A percentile compares a stretch with the other conserved stretches of the same genome.
These are phyloP conservation scores for Malus orientalis DNA, from an alignment of 306 rosid genomes.

Conservation along the genomic window DNA sequence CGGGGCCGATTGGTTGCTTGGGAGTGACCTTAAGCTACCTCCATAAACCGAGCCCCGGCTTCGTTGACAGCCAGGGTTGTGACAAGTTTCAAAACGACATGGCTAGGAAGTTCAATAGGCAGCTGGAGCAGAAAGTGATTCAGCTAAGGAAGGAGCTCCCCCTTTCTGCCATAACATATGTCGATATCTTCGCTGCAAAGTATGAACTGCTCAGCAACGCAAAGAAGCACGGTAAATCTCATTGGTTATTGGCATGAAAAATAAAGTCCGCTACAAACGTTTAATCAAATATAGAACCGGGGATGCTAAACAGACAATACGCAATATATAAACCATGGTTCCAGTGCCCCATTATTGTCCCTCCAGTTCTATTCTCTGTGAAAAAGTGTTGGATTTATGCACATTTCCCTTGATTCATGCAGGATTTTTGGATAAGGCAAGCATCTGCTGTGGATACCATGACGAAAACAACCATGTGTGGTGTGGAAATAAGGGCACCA, in stretches of 20 bases:
- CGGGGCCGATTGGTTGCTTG: conserved; percentile 78
- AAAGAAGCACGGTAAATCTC: conserved; percentile 36
- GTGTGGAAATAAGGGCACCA: conserved; percentile 45
- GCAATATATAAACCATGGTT: no score
- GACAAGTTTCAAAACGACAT: conserved; percentile 44
- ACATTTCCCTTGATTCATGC: neutral
- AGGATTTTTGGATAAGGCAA: conserved; percentile 51
- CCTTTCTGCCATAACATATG: conserved; percentile 51
- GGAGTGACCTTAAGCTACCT: conserved; percentile 32
- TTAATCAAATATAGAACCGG: no score
- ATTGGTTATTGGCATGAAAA: neutral
- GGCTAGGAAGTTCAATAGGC: conserved; percentile 54
- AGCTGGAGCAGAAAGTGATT: conserved; percentile 36
- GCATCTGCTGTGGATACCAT: conserved; percentile 72
- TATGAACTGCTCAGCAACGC: conserved; percentile 45
- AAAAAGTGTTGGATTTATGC: no score
- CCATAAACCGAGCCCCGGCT: conserved; percentile 14
- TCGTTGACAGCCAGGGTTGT: conserved; percentile 56
- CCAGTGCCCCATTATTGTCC: no score
- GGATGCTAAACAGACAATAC: no score
- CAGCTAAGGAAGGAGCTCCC: conserved; percentile 36
- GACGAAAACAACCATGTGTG: conserved; percentile 35
- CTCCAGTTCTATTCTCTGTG: no score
- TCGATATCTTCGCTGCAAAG: conserved; percentile 71
- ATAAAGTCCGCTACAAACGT: no score